Evolutionary conservation across 2,329 filamentous ascomycete species (phyloP), one percentile per base, ranked within the genome.

Genomic region (Exophiala lecanii-corni): DNA sequence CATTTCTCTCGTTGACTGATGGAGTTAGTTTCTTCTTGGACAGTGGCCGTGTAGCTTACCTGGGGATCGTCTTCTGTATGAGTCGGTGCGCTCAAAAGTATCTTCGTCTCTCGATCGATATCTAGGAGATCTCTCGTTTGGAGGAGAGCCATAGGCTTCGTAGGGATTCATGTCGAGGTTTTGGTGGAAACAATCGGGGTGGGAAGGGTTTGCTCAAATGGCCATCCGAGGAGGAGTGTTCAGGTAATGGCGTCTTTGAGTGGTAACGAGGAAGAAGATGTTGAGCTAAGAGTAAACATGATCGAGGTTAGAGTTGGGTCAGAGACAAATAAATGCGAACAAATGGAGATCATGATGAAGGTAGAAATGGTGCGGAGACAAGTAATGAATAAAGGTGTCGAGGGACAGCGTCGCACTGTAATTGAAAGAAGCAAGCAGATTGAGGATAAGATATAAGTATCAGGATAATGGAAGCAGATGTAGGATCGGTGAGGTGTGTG

Each of bases 131-230:
- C 61, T 59, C 17, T 57, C 51, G 21, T 52, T 47, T 5, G 58
- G 49, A 10, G 69, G 68, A 21, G 69, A 72, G 9, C 60, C 64
- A 47, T 66, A 69, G n/a, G 56, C 57, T 39, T 72, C 69, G 47
- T 69, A 71, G 12, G 69, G 63, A 61, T 72, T 69, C 69, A 72
- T 72, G 19, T 39, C 51, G n/a, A n/a, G n/a, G n/a, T n/a, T 12
- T 26, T 26, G 23, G 12, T 12, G 7, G 12, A 26, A 12, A 7
- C 23, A 26, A 26, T 12, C 23, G n/a, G n/a, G n/a, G 16, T 4
- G 20, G 10, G 25, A 28, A 23, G 28, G 34, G 13, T 20, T 36
- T 6, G 15, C 23, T 26, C 23, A 26, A 26, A 7, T 6, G 23
- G 23, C 23, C 23, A 26, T 26, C 6, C 12, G 23, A 26, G 6